Evolutionary conservation across 2,329 filamentous ascomycete genomes (phyloP), one percentile per base, ranked within the genome.

Genomic region (Neoscytalidium dimidiatum): DNA sequence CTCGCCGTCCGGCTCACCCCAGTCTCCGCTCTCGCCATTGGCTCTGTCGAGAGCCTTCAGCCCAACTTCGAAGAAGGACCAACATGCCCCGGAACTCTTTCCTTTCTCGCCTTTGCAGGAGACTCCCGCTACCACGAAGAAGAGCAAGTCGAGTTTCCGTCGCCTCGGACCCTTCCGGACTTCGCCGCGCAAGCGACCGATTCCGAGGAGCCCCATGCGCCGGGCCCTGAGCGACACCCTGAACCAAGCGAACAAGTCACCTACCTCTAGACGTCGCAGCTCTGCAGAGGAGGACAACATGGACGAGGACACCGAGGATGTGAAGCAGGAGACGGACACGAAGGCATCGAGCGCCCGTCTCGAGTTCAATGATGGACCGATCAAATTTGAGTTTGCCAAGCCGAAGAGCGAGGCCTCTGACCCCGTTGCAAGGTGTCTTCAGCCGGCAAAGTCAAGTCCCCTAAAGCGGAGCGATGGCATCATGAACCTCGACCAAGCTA

Each of bases 391-490:
- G 68, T 81, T 83, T 71, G 71, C 72, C 66, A 71, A 74, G 67
- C 69, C 71, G 71, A 77, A 66, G 79, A 79, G 82, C 49, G 84
- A 85, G 67, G 84, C 82, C 74, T 80, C 75, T 70, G 75, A 66
- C 67, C 75, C 56, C 78, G 83, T 72, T 78, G 79, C 69, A 80
- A 83, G 69, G 70, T 80, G 58, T 78, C 82, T 52, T 79, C 82
- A 56, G 2, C 82, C 86, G 19, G 82, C 85, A 21, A 87, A 88
- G 67, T 88, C 90, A 5, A 97, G 94, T 74, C 94, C 94, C 4
- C 81, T 98, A 70, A 97, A 98, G 84, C 89, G 95, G 71, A 94
- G 90, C 73, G 94, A 98, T 80, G 90, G 91, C 48, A 90, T 90
- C 60, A 94, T 96, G 91, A 92, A 92, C 72, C 81, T 96, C 56